Evolutionary conservation across 1,139 yeast species (phyloP).

Genomic region (Wickerhamomyces sp.): DNA sequence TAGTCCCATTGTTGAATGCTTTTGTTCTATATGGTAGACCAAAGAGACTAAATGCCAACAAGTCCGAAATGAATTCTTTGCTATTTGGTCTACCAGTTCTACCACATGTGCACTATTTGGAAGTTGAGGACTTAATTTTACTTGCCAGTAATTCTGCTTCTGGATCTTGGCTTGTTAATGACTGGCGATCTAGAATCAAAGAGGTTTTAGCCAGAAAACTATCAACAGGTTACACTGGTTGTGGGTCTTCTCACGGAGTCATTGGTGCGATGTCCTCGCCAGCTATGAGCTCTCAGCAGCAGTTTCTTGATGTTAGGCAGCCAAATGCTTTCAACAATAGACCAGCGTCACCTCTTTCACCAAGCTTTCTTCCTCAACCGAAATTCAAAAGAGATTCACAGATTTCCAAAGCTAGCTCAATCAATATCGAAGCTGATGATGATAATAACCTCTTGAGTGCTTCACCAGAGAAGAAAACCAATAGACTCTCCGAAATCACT

Average conservation of each 20-base stretch:
- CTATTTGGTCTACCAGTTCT: conserved; percentile 89
- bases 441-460: conserved; percentile 5
- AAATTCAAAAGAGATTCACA: conserved; percentile 19
- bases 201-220: conserved; percentile 60
- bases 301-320: conserved; percentile 27
- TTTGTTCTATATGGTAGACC: conserved; percentile 93
- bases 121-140: conserved; percentile 48
- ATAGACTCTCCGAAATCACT: conserved; percentile 23
- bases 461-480: conserved; percentile 14
- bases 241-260: conserved; percentile 66
- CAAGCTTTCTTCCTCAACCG: conserved; percentile 24
- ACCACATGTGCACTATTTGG: conserved; percentile 81
- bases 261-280: conserved; percentile 54
- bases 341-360: conserved; percentile 27
- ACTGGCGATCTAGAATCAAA: conserved; percentile 69
- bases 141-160: conserved; percentile 34
- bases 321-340: conserved; percentile 18
- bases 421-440: conserved; percentile 12
- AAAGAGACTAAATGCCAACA: conserved; percentile 79
- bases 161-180: conserved; percentile 57
- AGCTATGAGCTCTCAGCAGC: conserved; percentile 31
- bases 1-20: conserved; percentile 81
- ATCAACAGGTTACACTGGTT: conserved; percentile 74
- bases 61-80: conserved; percentile 71
- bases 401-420: conserved; percentile 17